Evolutionary conservation across 176 grass and related monocot genomes (phyloP), one percentile per base, ranked within the genome.

Genomic region (Elymus sibiricus): DNA sequence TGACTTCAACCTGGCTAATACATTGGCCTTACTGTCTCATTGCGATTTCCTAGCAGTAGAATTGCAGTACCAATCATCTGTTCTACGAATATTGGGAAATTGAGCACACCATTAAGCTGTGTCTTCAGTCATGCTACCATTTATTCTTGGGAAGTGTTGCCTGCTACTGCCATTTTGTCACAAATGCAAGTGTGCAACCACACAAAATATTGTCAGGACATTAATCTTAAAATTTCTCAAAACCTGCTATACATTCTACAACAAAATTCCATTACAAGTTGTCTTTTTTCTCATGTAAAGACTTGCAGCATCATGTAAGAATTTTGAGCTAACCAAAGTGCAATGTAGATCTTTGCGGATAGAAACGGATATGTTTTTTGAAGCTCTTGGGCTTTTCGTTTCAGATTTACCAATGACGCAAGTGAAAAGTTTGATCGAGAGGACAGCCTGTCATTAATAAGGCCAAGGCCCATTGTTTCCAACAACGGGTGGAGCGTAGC

Each of bases 381-480:
- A 35, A 70, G 29, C 22, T 55, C 27, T 27, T 63, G 79, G 31
- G 22, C 5, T 63, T 86, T 70, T 27, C 79, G 42, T 89, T 92
- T 86, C 75, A 90, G 90, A 49, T 95, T 93, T 84, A 83, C 92
- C 4, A 86, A 91, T 35, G 97, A 99, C 65, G 97, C 86, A 90
- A 92, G 31, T 6, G 94, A 99, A 85, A 90, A 88, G 43, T 99
- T 99, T 2, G 92, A 99, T 60, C 87, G 87, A 46, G 94, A 99
- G 76, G 92, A 99, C 31, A 94, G 81, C 75, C 79, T 96, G 4
- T 93, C 97, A 82, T 84, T 99, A 82, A 94, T 99, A 85, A 94
- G 93, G 75, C 94, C 94, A 80, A 92, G 94, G 22, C 85, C 97
- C 12, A 87, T 88, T 70, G 77, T 90, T 88, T 81, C 87, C 34